Base-by-base conservation (phyloP, 1,139 yeast genomes). In the Keqinozyma sinolaborantium region DNA sequence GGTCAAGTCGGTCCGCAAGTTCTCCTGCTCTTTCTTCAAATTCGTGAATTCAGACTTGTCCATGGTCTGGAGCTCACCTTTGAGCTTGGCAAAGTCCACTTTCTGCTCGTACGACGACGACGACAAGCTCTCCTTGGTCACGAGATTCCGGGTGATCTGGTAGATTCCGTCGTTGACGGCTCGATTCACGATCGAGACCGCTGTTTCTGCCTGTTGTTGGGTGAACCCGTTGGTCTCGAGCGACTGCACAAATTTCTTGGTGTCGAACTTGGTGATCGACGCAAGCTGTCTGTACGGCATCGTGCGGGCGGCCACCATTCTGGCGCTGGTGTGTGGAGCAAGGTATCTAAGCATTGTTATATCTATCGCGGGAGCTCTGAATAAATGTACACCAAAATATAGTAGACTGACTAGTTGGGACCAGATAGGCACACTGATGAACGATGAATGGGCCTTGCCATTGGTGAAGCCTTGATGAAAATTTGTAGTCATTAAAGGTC, bases 31-130 rank as follows among this genome's bases (percentile, higher is more conserved):
- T 47, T 84, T 85, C 48, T 83, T 82, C 38, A 92, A 72, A 31
- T 79, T 75, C 34, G 85, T 82, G 48, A 86, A 83, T 48, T 92
- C 97, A 10, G 88, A 74, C 53, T 83, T 80, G 60, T 92, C 98
- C 62, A 86, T 77, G 28, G 90, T 81, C 50, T 85, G 90, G 33
- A 90, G 69, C 56, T 90, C 97, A 23, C 95, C 95, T 53, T 88
- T 83, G 39, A 90, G 72, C 53, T 90, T 90, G 28, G 96, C 95
- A 69, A 92, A 92, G 56, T 90, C 97, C 20, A 92, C 97, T 50
- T 92, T 86, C 50, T 92, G 98, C 52, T 90, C 96, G 56, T 92
- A 92, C 5, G 96, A 83, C 45, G 90, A 76, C 40, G 92, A 80
- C 13, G 87, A 78, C 30, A 90, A 70, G 26, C 81, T 79, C 47